Evolutionary conservation across 1,284 basidiomycete genomes (phyloP).

Genomic region (Malassezia caprae): DNA sequence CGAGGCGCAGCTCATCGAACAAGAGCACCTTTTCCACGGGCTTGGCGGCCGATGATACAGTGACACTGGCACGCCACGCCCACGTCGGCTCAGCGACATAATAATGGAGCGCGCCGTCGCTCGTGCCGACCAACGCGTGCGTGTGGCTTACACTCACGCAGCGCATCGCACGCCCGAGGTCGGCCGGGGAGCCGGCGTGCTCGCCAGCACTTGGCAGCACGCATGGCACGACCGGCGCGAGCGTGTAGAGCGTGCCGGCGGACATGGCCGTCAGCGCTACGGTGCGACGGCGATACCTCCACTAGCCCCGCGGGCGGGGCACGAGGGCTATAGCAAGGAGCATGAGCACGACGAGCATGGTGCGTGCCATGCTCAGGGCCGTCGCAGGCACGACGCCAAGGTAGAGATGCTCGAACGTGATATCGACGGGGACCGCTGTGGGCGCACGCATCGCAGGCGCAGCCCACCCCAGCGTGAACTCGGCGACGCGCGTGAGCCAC

Average conservation of each 20-base stretch:
- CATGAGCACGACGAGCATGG: neutral
- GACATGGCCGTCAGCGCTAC: slow-evolving; percentile 1
- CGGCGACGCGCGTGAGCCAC: neutral
- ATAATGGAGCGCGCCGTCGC: slow-evolving; percentile 5
- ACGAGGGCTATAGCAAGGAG: neutral
- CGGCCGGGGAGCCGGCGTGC: slow-evolving; percentile 3
- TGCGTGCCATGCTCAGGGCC: neutral
- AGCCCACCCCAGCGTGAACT: neutral
- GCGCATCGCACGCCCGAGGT: slow-evolving; percentile 5
- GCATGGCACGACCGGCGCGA: neutral
- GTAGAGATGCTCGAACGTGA: slow-evolving; percentile 14
- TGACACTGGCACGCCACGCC: neutral
- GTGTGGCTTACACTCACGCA: neutral
- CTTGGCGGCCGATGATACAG: slow-evolving; percentile 11
- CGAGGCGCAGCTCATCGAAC: neutral
- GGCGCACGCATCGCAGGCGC: neutral
- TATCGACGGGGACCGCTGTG: neutral
- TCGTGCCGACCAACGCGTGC: slow-evolving; percentile 6
- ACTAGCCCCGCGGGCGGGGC: neutral
- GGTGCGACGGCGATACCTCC: neutral
- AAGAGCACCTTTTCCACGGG: slow-evolving; percentile 20
- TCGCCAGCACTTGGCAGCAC: neutral
- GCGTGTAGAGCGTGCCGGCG: neutral
- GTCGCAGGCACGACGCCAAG: slow-evolving; percentile 10
- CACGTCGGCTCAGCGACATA: slow-evolving; percentile 10